Percentiles rank a stretch among this genome's conserved stretches.
Evolutionary conservation across 2,329 filamentous ascomycete species (phyloP).

Genomic region (Sporothrix dimorphospora): DNA sequence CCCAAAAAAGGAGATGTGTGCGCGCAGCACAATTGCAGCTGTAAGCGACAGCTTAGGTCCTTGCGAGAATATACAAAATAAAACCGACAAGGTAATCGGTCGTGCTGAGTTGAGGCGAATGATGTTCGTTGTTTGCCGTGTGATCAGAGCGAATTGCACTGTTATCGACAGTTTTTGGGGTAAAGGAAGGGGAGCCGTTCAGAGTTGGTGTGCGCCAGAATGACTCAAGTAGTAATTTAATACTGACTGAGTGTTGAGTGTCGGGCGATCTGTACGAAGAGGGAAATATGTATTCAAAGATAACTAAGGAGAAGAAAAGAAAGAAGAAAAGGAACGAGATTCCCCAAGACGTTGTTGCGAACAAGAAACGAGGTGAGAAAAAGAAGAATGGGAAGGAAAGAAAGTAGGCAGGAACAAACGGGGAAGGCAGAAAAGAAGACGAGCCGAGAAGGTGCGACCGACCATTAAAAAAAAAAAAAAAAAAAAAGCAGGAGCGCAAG

Average conservation of each 20-base stretch:
- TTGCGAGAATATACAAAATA: neutral
- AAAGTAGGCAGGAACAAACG: neutral
- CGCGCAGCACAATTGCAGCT: neutral
- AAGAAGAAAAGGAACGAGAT: constrained; percentile 6
- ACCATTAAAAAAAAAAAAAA: neutral
- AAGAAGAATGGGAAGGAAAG: neutral
- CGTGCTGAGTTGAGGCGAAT: neutral
- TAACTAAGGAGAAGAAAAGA: neutral
- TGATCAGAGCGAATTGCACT: neutral
- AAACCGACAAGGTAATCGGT: neutral
- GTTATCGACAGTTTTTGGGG: neutral
- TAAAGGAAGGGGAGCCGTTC: constrained; percentile 5
- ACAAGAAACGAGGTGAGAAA: neutral
- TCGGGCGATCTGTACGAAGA: neutral
- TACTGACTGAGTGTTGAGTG: neutral
- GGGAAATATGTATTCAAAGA: neutral
- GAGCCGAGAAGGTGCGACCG: neutral
- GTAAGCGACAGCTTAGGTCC: neutral
- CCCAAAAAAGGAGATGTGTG: neutral
- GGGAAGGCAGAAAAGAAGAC: neutral
- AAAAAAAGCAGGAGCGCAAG: constrained; percentile 8
- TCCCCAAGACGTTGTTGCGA: neutral
- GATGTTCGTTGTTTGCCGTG: neutral
- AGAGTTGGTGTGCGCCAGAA: neutral
- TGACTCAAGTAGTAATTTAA: constrained; percentile 3